Conservation (phyloP, 768 basidiomycete species). For the Suillus weaverae region DNA sequence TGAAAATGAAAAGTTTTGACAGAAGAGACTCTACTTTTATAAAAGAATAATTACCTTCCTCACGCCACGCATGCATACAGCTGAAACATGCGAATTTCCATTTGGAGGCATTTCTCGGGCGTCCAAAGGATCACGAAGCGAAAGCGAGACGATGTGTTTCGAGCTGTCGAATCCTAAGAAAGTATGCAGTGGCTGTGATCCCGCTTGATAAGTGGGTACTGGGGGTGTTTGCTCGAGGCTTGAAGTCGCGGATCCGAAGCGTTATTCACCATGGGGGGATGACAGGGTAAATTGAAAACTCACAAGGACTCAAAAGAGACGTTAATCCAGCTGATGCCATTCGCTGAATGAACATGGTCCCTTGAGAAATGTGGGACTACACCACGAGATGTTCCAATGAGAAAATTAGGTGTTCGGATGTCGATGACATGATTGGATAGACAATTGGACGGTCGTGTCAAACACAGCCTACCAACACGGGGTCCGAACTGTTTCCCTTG, state of each 20-base stretch:
- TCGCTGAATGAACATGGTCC: constrained; percentile 51
- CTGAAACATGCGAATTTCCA: constrained; percentile 55
- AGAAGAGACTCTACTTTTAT: constrained; percentile 3
- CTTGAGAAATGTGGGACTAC: constrained; percentile 71
- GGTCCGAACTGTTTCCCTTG: constrained; percentile 23
- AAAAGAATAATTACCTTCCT: constrained; percentile 52
- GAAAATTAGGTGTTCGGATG: constrained; percentile 60
- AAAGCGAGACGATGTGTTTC: constrained; percentile 56
- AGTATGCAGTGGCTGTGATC: constrained; percentile 55
- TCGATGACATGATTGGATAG: constrained; percentile 24
- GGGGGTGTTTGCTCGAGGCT: constrained; percentile 71
- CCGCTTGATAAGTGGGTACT: constrained; percentile 57
- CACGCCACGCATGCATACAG: constrained; percentile 65
- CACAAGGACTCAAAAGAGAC: constrained; percentile 84
- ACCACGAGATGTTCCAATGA: constrained; percentile 70
- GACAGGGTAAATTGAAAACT: constrained; percentile 32
- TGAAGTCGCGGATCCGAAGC: background rate
- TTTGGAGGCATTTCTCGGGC: constrained; percentile 72
- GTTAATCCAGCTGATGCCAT: constrained; percentile 61
- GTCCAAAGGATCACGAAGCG: constrained; percentile 66
- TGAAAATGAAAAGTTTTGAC: constrained; percentile 2
- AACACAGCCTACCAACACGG: constrained; percentile 22
- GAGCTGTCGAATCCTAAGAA: constrained; percentile 57
- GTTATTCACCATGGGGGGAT: background rate
- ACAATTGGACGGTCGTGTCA: constrained; percentile 15